These are phyloP conservation scores for Termitomyces sp. DNA, from an alignment of 768 basidiomycete species.

Conservation along the genomic window DNA sequence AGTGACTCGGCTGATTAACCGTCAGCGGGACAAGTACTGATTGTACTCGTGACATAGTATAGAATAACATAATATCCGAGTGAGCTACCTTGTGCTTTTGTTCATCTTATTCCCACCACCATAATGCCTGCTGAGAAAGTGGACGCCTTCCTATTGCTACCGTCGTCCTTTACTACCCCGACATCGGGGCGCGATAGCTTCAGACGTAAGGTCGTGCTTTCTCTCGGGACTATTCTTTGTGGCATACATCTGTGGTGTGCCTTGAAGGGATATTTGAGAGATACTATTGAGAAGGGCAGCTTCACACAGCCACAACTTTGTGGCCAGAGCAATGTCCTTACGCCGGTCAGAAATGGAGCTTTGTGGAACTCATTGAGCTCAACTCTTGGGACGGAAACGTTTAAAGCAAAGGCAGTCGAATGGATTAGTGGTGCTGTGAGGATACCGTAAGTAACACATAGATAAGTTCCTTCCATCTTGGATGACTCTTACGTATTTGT, in stretches of 20 bases:
- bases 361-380: constrained; percentile 28
- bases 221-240: constrained; percentile 1
- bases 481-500: not conserved
- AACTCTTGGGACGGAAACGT: constrained; percentile 27
- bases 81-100: not conserved
- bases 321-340: constrained; percentile 30
- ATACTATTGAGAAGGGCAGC: not conserved
- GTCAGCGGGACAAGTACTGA: not conserved
- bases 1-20: not conserved
- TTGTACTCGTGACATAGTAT: not conserved
- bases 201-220: not conserved
- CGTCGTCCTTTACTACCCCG: not conserved
- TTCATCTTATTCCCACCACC: not conserved
- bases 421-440: constrained; percentile 46
- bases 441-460: constrained; percentile 28
- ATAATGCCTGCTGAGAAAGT: constrained; percentile 6
- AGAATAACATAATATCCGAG: not conserved
- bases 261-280: not conserved
- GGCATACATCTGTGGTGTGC: constrained; percentile 5
- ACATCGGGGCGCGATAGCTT: not conserved
- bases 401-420: constrained; percentile 34
- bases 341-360: constrained; percentile 32
- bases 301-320: constrained; percentile 16
- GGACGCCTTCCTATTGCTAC: not conserved
- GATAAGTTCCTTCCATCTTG: not conserved